Evolutionary conservation across 192 early-diverging fungal species (phyloP).

Genomic region (Obelidium mucronatum): DNA sequence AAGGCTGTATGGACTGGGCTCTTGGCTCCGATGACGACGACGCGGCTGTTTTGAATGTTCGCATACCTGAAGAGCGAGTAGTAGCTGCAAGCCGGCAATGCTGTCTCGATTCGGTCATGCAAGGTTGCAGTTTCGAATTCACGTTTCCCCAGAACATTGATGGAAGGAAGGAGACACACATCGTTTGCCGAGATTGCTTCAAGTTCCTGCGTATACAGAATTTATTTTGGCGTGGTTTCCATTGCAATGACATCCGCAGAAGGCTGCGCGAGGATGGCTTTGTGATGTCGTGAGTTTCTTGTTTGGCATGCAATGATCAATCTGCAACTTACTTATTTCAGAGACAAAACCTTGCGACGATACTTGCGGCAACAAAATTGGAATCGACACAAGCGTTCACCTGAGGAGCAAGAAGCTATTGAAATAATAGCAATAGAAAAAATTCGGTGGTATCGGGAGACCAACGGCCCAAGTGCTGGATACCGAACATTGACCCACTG

Average conservation of each 20-base stretch:
- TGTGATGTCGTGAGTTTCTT: background rate
- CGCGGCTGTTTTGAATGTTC: background rate
- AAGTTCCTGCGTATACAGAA: background rate
- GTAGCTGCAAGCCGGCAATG: background rate
- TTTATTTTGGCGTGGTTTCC: background rate
- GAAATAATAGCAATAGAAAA: background rate
- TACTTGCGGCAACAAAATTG: background rate
- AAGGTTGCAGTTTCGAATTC: background rate
- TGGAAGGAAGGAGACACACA: background rate
- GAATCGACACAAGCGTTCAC: background rate
- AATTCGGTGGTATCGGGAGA: background rate
- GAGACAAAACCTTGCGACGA: background rate
- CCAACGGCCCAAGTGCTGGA: background rate
- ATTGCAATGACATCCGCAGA: background rate
- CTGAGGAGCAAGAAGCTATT: background rate
- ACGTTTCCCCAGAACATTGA: background rate
- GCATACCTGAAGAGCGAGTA: background rate
- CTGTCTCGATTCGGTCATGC: background rate
- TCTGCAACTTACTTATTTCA: background rate
- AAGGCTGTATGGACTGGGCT: background rate
- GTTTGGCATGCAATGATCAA: background rate
- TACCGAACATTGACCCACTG: background rate
- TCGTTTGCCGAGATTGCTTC: background rate
- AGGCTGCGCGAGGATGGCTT: background rate
- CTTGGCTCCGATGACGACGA: background rate